These are phyloP conservation scores for Tetraselmis chui DNA, from an alignment of 139 green algal genomes.

Conservation along the genomic window DNA sequence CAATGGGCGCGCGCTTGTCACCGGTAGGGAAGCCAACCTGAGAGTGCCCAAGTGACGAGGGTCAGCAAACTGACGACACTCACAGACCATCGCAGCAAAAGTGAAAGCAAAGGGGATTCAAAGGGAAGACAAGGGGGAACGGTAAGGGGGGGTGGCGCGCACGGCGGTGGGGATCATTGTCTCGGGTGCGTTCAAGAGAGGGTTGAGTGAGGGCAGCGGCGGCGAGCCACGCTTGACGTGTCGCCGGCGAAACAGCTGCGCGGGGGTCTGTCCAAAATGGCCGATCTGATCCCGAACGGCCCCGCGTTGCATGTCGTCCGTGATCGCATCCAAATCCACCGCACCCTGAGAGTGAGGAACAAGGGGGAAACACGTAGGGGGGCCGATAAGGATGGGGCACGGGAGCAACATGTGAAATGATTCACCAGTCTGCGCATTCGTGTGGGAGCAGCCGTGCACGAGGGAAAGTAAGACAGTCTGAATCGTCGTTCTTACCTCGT, in stretches of 20 bases:
- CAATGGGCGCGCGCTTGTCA: background rate
- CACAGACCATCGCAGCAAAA: too few species aligned
- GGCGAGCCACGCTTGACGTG: slow-evolving; percentile 9
- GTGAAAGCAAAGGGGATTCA: too few species aligned
- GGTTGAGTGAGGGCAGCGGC: slow-evolving; percentile 8
- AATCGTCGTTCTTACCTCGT: too few species aligned
- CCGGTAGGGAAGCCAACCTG: background rate
- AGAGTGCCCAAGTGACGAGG: too few species aligned
- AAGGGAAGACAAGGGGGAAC: background rate
- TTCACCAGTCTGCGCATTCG: too few species aligned
- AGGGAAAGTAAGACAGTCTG: too few species aligned
- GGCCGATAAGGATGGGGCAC: too few species aligned
- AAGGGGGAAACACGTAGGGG: background rate
- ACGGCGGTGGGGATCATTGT: slow-evolving; percentile 5
- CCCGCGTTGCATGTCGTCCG: slow-evolving; percentile 19
- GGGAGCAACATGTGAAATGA: too few species aligned
- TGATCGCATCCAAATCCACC: slow-evolving; percentile 28
- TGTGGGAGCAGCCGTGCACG: too few species aligned
- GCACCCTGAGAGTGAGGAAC: slow-evolving; percentile 7
- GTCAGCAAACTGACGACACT: too few species aligned
- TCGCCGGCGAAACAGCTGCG: slow-evolving; percentile 26
- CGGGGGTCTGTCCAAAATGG: slow-evolving; percentile 37
- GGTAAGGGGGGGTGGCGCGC: background rate
- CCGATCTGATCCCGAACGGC: slow-evolving; percentile 24
- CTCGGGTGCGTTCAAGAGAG: slow-evolving; percentile 7